Conservation (phyloP, 176 grass and related monocot genomes). For the Cenchrus purpureus region DNA sequence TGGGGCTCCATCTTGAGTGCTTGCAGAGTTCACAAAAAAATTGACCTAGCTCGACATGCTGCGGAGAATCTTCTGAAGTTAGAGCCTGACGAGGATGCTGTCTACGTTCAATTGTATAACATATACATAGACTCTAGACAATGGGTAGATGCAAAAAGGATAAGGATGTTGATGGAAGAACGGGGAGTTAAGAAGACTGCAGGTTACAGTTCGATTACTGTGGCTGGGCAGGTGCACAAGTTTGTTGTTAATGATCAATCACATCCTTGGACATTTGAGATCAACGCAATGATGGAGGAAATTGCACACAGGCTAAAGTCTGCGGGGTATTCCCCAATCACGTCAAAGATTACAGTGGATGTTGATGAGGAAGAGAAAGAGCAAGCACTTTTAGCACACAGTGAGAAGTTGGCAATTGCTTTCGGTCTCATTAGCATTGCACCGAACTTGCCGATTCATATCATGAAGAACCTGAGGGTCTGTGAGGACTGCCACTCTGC, state of each 20-base stretch:
- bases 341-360: slow-evolving; percentile 59
- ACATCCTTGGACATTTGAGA: slow-evolving; percentile 57
- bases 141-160: slow-evolving; percentile 59
- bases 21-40: slow-evolving; percentile 58
- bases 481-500: slow-evolving; percentile 81
- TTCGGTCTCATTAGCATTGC: slow-evolving; percentile 67
- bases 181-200: slow-evolving; percentile 64
- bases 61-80: slow-evolving; percentile 64
- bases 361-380: slow-evolving; percentile 75
- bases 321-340: slow-evolving; percentile 48
- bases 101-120: slow-evolving; percentile 77
- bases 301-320: slow-evolving; percentile 48
- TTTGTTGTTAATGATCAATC: slow-evolving; percentile 63
- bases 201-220: slow-evolving; percentile 74
- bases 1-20: slow-evolving; percentile 66
- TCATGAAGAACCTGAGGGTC: slow-evolving; percentile 78
- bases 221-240: slow-evolving; percentile 70
- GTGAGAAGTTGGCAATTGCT: slow-evolving; percentile 82
- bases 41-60: slow-evolving; percentile 52
- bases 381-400: slow-evolving; percentile 58
- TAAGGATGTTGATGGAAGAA: slow-evolving; percentile 74
- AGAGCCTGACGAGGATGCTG: slow-evolving; percentile 61
- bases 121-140: slow-evolving; percentile 65
- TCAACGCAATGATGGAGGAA: slow-evolving; percentile 61
- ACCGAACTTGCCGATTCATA: slow-evolving; percentile 57